Evolutionary conservation across 176 grass and related monocot species (phyloP).

Genomic region (Coix lacrymajobi): DNA sequence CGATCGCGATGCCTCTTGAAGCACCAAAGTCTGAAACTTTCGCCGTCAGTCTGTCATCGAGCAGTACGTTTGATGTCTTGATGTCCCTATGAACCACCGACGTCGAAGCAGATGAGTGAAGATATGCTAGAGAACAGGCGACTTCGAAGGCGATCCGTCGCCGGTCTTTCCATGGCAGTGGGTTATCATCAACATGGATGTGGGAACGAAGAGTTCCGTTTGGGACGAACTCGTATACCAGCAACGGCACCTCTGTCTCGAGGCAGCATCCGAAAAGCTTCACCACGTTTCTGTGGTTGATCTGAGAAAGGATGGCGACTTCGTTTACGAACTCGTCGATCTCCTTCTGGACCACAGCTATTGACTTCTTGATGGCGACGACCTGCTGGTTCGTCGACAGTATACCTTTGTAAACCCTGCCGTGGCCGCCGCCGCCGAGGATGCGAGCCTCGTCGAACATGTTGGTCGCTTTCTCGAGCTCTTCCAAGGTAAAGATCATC

Average conservation of each 20-base stretch:
- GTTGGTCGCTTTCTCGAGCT: slow-evolving; percentile 49
- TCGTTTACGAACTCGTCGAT: no score
- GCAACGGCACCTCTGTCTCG: no score
- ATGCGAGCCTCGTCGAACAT: slow-evolving; percentile 42
- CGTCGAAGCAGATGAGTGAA: slow-evolving; percentile 40
- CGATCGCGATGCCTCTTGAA: slow-evolving; percentile 42
- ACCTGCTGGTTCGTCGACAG: no score
- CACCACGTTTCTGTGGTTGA: no score
- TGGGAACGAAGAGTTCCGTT: slow-evolving; percentile 41
- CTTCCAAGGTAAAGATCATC: slow-evolving; percentile 53
- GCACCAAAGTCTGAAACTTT: slow-evolving; percentile 59
- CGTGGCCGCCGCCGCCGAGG: slow-evolving; percentile 41
- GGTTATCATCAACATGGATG: not conserved
- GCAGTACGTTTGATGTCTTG: slow-evolving; percentile 49
- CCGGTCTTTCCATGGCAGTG: slow-evolving; percentile 22
- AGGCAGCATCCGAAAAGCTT: no score
- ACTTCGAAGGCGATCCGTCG: slow-evolving; percentile 43
- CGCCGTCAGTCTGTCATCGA: slow-evolving; percentile 40
- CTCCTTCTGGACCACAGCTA: no score
- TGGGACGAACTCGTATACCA: slow-evolving; percentile 62
- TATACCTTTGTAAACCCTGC: slow-evolving; percentile 59
- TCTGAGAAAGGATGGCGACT: no score
- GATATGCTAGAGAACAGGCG: slow-evolving; percentile 42
- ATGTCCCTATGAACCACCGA: slow-evolving; percentile 48
- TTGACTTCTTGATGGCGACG: no score